phyloP scores from a whole-genome alignment of 1,284 basidiomycete genomes.

The Cystobasidium slooffiae region DNA sequence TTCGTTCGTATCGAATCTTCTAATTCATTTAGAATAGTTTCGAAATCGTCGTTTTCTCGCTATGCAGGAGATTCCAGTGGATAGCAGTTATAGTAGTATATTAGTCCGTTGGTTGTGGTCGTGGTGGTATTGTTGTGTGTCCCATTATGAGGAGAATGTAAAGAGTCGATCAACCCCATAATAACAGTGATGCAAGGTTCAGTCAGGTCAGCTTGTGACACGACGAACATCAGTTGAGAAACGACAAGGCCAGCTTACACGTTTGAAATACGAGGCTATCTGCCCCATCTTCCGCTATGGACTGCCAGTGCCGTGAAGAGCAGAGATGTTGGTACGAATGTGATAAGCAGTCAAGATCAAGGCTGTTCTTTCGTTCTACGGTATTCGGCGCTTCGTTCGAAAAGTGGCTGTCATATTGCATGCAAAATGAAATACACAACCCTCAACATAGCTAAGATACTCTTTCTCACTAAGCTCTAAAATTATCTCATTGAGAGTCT shows the following conservation, averaged over 20 bases:
- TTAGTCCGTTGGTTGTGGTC: neutral
- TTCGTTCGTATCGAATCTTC: constrained; percentile 60
- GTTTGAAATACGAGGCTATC: constrained; percentile 29
- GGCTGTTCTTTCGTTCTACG: neutral
- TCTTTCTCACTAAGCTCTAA: too few species aligned
- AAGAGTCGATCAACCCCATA: too few species aligned
- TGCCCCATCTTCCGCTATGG: constrained; percentile 12
- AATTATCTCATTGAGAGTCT: too few species aligned
- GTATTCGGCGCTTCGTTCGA: too few species aligned
- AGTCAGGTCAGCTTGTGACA: neutral
- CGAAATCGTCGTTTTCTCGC: constrained; percentile 56
- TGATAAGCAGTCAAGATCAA: neutral
- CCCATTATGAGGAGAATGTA: too few species aligned
- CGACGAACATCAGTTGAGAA: neutral
- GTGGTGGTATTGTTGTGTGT: neutral
- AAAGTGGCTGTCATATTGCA: too few species aligned
- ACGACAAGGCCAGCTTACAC: constrained; percentile 13
- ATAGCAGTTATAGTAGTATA: neutral
- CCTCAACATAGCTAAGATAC: too few species aligned
- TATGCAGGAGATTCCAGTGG: neutral
- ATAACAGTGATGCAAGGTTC: too few species aligned
- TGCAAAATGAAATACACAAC: too few species aligned
- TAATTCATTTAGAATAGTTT: constrained; percentile 61
- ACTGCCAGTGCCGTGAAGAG: neutral
- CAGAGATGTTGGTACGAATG: neutral